These are phyloP conservation scores for Phytophthora europaea DNA, from an alignment of 352 stramenopile genomes.

Conservation along the genomic window DNA sequence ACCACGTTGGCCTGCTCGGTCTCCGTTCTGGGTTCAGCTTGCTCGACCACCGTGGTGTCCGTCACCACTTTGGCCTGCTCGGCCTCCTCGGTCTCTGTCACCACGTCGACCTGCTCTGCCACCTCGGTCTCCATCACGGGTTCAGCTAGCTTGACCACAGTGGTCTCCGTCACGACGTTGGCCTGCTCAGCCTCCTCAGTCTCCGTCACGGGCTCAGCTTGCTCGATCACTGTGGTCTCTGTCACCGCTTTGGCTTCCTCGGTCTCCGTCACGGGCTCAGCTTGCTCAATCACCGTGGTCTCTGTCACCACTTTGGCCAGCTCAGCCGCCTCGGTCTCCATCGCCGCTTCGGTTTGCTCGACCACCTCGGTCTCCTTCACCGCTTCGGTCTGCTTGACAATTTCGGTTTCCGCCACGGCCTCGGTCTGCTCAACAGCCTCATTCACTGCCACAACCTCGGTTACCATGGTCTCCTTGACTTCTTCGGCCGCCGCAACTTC, in stretches of 20 bases:
- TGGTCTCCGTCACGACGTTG: constrained; percentile 3
- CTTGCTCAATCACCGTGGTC: background rate
- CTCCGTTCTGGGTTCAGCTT: too few species aligned
- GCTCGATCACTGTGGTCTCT: too few species aligned
- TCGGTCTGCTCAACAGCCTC: background rate
- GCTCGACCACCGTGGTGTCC: background rate
- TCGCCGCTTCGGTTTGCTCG: background rate
- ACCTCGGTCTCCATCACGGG: background rate
- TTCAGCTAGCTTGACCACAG: background rate
- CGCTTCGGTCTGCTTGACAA: background rate
- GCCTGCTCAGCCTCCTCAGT: constrained; percentile 6
- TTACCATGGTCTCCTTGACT: background rate
- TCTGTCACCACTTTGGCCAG: background rate
- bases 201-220: background rate
- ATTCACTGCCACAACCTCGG: background rate
- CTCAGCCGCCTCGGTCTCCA: constrained; percentile 2
- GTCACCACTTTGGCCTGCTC: background rate
- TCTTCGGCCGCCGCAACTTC: background rate
- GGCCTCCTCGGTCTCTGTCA: background rate
- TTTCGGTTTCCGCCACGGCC: background rate
- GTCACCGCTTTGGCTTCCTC: background rate
- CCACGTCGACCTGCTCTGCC: background rate
- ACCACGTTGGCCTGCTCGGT: background rate
- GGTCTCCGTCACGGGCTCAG: background rate
- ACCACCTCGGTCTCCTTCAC: constrained; percentile 4